Evolutionary conservation across 352 stramenopile species (phyloP).

Genomic region (Phytopythium vexans): DNA sequence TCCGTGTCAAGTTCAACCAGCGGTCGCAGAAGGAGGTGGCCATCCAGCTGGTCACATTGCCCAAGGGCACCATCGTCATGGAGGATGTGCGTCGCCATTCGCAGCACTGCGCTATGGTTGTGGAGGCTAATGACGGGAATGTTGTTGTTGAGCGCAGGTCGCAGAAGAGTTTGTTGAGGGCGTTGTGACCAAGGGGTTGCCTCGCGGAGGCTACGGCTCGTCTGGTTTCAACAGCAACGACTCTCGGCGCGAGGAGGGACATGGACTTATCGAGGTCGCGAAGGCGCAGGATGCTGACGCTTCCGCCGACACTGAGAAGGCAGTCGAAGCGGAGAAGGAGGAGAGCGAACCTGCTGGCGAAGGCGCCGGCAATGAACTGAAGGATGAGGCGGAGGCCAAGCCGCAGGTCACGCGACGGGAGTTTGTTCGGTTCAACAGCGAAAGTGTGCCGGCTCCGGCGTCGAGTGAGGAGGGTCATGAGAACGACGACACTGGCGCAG

Average conservation of each 20-base stretch:
- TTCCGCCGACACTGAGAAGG: not conserved
- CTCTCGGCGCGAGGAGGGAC: slow-evolving; percentile 28
- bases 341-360: slow-evolving; percentile 1
- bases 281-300: slow-evolving; percentile 7
- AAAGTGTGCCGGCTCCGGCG: slow-evolving; percentile 28
- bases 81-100: slow-evolving; percentile 38
- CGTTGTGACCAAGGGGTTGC: slow-evolving; percentile 66
- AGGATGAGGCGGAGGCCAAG: slow-evolving; percentile 10
- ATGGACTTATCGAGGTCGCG: slow-evolving; percentile 44
- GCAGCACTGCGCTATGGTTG: not conserved
- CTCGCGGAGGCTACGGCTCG: slow-evolving; percentile 24
- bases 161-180: slow-evolving; percentile 53
- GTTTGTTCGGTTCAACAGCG: slow-evolving; percentile 51
- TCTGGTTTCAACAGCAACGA: slow-evolving; percentile 30
- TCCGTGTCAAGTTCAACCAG: slow-evolving; percentile 69
- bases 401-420: slow-evolving; percentile 20
- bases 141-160: slow-evolving; percentile 14
- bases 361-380: not conserved
- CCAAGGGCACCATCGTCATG: slow-evolving; percentile 73
- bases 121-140: not conserved
- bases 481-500: slow-evolving; percentile 9
- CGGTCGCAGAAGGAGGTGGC: slow-evolving; percentile 74
- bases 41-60: slow-evolving; percentile 53
- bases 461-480: slow-evolving; percentile 10
- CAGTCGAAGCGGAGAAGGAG: slow-evolving; percentile 3